Percentiles rank a stretch among this genome's conserved stretches.
Evolutionary conservation across 805 yeast species (phyloP).

Genomic region (Barnettozyma wickerhamii): DNA sequence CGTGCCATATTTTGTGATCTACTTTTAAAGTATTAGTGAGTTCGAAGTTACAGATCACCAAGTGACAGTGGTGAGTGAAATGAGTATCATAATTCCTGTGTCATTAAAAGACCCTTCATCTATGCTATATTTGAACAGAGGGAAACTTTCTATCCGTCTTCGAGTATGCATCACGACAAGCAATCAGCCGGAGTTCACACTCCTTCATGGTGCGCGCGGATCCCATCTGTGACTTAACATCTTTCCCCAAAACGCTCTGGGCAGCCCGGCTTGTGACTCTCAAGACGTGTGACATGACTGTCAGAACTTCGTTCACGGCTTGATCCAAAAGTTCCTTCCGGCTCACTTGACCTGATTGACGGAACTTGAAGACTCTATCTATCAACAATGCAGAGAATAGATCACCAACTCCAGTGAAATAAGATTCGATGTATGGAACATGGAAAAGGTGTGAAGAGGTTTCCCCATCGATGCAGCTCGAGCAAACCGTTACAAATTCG

Average conservation of each 20-base stretch:
- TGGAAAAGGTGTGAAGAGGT: conserved; percentile 30
- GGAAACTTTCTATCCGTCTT: conserved; percentile 14
- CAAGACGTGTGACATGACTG: conserved; percentile 51
- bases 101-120: too few relatives aligned
- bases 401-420: conserved; percentile 96
- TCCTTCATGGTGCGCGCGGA: conserved; percentile 61
- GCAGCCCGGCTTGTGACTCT: conserved; percentile 41
- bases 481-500: conserved; percentile 17
- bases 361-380: conserved; percentile 48
- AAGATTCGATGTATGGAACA: conserved; percentile 64
- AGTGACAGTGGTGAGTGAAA: too few relatives aligned
- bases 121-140: too few relatives aligned
- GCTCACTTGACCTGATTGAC: conserved; percentile 2
- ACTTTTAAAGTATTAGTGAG: too few relatives aligned
- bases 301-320: conserved; percentile 51
- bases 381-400: conserved; percentile 75
- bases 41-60: too few relatives aligned
- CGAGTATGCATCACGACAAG: conserved; percentile 40
- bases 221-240: conserved; percentile 45
- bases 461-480: conserved; percentile 11
- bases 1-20: too few relatives aligned
- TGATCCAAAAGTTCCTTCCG: conserved; percentile 4
- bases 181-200: conserved; percentile 68
- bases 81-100: conserved; percentile 67
- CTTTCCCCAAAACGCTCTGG: conserved; percentile 31